These are phyloP conservation scores for Afroboletus lepidellus DNA, from an alignment of 1,284 basidiomycete species.

Conservation along the genomic window DNA sequence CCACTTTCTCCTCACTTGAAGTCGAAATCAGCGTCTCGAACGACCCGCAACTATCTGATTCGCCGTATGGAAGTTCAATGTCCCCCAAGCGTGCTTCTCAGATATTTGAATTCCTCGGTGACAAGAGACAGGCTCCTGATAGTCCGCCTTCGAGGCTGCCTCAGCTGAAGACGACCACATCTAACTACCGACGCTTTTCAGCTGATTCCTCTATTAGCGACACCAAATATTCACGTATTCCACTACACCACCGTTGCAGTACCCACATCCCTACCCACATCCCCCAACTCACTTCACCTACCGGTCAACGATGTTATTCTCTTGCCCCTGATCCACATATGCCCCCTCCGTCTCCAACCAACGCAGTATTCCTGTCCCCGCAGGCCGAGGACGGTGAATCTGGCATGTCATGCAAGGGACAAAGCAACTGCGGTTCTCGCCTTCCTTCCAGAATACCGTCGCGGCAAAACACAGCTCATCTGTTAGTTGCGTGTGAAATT, in stretches of 20 bases:
- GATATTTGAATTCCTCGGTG: slow-evolving; percentile 63
- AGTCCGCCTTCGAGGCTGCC: slow-evolving; percentile 37
- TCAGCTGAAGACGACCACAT: slow-evolving; percentile 26
- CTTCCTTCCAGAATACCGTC: slow-evolving; percentile 16
- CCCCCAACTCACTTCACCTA: slow-evolving; percentile 15
- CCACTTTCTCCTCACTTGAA: slow-evolving; percentile 65
- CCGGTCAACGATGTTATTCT: slow-evolving; percentile 12
- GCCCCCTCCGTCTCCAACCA: slow-evolving; percentile 7
- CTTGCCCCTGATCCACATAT: slow-evolving; percentile 16
- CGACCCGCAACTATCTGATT: slow-evolving; percentile 33
- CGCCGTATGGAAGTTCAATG: slow-evolving; percentile 36
- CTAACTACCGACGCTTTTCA: slow-evolving; percentile 29
- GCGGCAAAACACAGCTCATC: slow-evolving; percentile 9
- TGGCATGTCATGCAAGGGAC: slow-evolving; percentile 9
- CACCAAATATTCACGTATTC: slow-evolving; percentile 23
- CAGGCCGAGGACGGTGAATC: slow-evolving; percentile 4
- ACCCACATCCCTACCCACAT: slow-evolving; percentile 21
- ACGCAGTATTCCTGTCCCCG: not conserved
- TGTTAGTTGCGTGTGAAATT: slow-evolving; percentile 3
- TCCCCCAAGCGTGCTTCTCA: slow-evolving; percentile 66
- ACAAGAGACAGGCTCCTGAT: slow-evolving; percentile 36
- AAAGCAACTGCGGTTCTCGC: slow-evolving; percentile 19
- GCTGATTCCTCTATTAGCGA: slow-evolving; percentile 28
- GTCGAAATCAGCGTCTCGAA: slow-evolving; percentile 60
- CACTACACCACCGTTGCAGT: slow-evolving; percentile 19